Evolutionary conservation across 2,329 filamentous ascomycete genomes (phyloP), one percentile per base, ranked within the genome.

Genomic region (Fusarium torulosum): DNA sequence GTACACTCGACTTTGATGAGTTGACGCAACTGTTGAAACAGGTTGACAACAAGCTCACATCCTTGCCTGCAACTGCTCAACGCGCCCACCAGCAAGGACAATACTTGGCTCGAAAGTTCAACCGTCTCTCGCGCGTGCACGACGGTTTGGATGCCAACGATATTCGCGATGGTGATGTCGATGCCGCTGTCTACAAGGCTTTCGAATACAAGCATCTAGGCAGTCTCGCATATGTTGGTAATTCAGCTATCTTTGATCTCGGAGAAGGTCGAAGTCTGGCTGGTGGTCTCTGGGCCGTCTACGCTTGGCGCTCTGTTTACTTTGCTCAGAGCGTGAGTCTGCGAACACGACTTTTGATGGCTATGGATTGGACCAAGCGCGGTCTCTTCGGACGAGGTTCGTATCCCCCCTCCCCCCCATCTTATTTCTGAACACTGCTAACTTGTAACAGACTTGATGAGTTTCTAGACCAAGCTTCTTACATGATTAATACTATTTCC

Each of bases 351-450:
- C 87, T 93, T 68, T 80, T 99, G 75, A 84, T 99, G 79, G 94
- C 94, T 19, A 97, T 99, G 96, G 96, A 99, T 78, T 99, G 96
- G 96, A 90, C 89, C n/a, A 99, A 98, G 87, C 86, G 96, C 77
- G 92, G 93, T 14, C 80, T 99, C 21, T 99, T 99, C 82, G 96
- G 96, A 71, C 87, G 96, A 90, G 96, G 95, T 97, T 81, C 83
- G 90, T 83, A 58, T 44, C 52, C 14, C 9, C 35, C 42, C 6
- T 53, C 14, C 9, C 33, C 42, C 6, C 55, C 27, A 29, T 25
- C 23, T 21, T 23, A 20, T 53, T 14, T 53, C 41, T 10, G 19
- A 20, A 20, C 31, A 15, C 42, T 11, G 19, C 63, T 70, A 43
- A 73, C 63, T 37, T 38, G 27, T 4, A 10, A 25, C 56, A 85